These are phyloP conservation scores for Candolleomyces efflorescens DNA, from an alignment of 768 basidiomycete genomes.

Conservation along the genomic window DNA sequence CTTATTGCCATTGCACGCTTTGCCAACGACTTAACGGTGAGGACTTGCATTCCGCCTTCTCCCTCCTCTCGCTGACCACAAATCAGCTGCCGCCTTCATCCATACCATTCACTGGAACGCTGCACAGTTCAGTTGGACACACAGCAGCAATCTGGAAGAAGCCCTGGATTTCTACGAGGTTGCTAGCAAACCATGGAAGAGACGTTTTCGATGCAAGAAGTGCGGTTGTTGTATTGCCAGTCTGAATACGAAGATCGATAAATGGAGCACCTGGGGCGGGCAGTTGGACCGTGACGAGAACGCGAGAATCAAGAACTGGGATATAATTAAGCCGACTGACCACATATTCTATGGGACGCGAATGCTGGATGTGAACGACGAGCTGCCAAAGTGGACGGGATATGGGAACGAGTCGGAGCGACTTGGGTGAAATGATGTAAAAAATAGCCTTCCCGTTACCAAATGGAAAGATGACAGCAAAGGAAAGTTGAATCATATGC, in stretches of 20 bases:
- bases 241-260: conserved; percentile 42
- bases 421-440: conserved; percentile 12
- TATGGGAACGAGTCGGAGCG: conserved; percentile 47
- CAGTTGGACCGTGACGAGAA: conserved; percentile 49
- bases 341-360: conserved; percentile 68
- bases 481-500: background rate
- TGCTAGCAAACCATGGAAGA: conserved; percentile 52
- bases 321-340: conserved; percentile 52
- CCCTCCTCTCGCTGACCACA: background rate
- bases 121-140: conserved; percentile 51
- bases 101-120: conserved; percentile 55
- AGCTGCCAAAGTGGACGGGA: conserved; percentile 61
- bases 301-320: conserved; percentile 50
- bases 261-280: conserved; percentile 56
- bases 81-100: conserved; percentile 55
- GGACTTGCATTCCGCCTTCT: conserved; percentile 9
- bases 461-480: conserved; percentile 5
- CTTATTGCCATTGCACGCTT: conserved; percentile 68
- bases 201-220: conserved; percentile 55
- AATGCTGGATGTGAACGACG: conserved; percentile 52
- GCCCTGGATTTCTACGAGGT: conserved; percentile 45
- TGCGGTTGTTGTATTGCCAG: conserved; percentile 56
- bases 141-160: conserved; percentile 27
- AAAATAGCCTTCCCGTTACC: background rate
- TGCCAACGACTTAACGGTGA: conserved; percentile 60